Base-by-base conservation (phyloP, 2,329 filamentous ascomycete species). In the Xylariaceae sp. region DNA sequence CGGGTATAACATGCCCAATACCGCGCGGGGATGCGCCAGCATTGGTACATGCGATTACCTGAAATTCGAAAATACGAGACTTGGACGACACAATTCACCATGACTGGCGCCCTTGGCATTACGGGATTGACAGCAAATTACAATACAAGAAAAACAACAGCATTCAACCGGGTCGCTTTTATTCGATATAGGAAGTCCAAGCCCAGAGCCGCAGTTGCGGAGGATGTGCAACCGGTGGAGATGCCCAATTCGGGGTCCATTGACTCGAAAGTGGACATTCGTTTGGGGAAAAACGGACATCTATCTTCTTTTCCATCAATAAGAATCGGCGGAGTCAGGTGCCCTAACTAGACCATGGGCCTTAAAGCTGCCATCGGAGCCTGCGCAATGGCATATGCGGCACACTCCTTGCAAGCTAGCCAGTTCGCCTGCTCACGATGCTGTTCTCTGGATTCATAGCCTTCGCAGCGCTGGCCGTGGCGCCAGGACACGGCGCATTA, bases 401-500 rank as follows among this genome's bases (percentile, higher is more conserved):
- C 8, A 16, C 22, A 7, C 12, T 47, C 30, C 9, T 42, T 18
- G 19, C 42, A 18, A 43, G 36, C 16, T 21, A 40, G n/a, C 15
- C 7, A 26, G 21, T 40, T 22, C 34, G 10, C 19, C 32, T 21
- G n/a, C 48, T 53, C 36, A 54, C 56, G n/a, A 66, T 66, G 65
- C 22, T 61, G 9, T 47, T 58, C 37, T 58, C 52, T n/a, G 22
- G 47, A 29, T 56, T 64, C 45, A 32, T 66, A 10, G 32, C 52
- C 26, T 44, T 66, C 13, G 55, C 57, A 13, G 59, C 55, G 26
- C 30, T 65, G 32, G 56, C 59, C 13, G 55, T 51, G 10, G 44
- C 41, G 37, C 47, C 55, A 10, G 63, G 60, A 40, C 56, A 49
- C 36, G 76, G 75, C 2, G 74, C 80, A 22, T 74, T 89, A 3